Conservation (phyloP, 2,329 filamentous ascomycete species). For the Corynespora cassiicola region DNA sequence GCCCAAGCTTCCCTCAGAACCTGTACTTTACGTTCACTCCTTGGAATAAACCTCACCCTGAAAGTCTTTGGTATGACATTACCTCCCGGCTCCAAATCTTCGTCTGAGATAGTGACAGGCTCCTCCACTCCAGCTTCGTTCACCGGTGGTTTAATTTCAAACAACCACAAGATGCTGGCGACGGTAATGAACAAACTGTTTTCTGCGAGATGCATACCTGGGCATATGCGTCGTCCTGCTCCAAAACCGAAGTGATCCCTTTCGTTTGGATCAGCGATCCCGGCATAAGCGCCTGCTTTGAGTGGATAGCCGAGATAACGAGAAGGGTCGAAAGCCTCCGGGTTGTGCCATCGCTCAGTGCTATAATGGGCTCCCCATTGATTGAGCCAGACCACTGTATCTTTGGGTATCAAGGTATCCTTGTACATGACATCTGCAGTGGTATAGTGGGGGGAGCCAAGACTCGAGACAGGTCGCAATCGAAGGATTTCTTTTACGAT, state of each 20-base stretch:
- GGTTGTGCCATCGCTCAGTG: constrained; percentile 26
- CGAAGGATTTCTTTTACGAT: constrained; percentile 37
- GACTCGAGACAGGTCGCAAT: constrained; percentile 27
- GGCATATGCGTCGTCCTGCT: constrained; percentile 29
- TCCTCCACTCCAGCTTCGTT: too few relatives aligned
- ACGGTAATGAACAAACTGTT: constrained; percentile 25
- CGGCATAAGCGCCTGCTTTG: constrained; percentile 25
- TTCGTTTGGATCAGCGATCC: constrained; percentile 23
- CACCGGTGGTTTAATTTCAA: constrained; percentile 26
- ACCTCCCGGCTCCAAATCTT: constrained; percentile 20
- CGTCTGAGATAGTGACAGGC: constrained; percentile 11
- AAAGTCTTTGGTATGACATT: constrained; percentile 28
- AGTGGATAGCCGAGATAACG: constrained; percentile 29
- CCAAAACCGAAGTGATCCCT: constrained; percentile 34
- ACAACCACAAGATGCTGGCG: constrained; percentile 30
- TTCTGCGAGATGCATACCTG: constrained; percentile 30
- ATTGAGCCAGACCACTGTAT: constrained; percentile 33
- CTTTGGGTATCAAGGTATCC: constrained; percentile 40
- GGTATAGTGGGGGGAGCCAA: constrained; percentile 27
- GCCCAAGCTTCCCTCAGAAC: constrained; percentile 28
- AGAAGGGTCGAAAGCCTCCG: constrained; percentile 35
- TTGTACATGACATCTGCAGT: constrained; percentile 36
- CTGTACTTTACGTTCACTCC: constrained; percentile 15
- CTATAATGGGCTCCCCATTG: constrained; percentile 31
- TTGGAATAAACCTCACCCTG: constrained; percentile 23